Conservation (phyloP, 2,329 filamentous ascomycete species). For the Balansia obtecta region DNA sequence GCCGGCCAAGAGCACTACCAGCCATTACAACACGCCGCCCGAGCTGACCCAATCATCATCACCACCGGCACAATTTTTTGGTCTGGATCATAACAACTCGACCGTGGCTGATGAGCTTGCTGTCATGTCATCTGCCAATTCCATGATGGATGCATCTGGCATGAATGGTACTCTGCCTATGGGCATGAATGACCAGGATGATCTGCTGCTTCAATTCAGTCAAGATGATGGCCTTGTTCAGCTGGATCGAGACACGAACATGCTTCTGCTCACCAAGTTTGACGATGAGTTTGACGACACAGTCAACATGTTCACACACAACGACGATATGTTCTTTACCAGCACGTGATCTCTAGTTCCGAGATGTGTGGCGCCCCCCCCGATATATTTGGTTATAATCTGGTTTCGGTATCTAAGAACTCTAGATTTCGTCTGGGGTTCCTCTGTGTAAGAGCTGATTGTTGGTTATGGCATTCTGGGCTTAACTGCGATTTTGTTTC, state of each 20-base stretch:
- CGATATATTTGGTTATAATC: slow-evolving; percentile 1
- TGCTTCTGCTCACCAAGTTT: slow-evolving; percentile 40
- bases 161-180: slow-evolving; percentile 21
- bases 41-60: slow-evolving; percentile 50
- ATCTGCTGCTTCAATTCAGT: slow-evolving; percentile 30
- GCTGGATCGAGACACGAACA: slow-evolving; percentile 32
- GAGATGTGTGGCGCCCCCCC: not conserved
- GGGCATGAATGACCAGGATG: slow-evolving; percentile 27
- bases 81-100: slow-evolving; percentile 28
- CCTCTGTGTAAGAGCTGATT: slow-evolving; percentile 7
- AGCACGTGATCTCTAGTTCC: slow-evolving; percentile 13
- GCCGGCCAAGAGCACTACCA: slow-evolving; percentile 36
- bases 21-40: slow-evolving; percentile 45
- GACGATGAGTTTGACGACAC: slow-evolving; percentile 38
- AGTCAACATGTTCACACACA: slow-evolving; percentile 39
- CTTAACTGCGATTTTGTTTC: not conserved
- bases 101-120: slow-evolving; percentile 19
- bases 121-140: slow-evolving; percentile 16
- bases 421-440: slow-evolving; percentile 2
- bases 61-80: slow-evolving; percentile 37
- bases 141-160: slow-evolving; percentile 20
- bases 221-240: slow-evolving; percentile 29
- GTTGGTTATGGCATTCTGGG: not conserved
- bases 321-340: slow-evolving; percentile 41
- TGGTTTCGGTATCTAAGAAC: not conserved